A percentile compares a stretch with the other conserved stretches of the same genome.
Evolutionary conservation across 257 asterid genomes (phyloP).

Genomic region (Linaria vulgaris): DNA sequence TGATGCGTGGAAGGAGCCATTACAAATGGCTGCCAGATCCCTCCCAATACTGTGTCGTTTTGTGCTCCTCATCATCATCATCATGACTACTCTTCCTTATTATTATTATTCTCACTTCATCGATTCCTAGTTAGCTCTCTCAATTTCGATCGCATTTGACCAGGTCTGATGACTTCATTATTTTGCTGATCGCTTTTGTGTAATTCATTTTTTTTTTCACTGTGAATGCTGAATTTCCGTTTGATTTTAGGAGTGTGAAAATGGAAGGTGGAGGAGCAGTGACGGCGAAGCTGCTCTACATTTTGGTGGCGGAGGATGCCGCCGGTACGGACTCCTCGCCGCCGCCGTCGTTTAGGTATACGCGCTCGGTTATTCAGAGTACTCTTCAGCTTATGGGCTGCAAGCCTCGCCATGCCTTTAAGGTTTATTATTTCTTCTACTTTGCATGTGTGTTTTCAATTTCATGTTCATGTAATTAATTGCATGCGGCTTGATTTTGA

Average conservation of each 20-base stretch:
- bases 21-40: conserved; percentile 62
- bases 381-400: conserved; percentile 98
- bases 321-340: conserved; percentile 32
- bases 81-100: neutral
- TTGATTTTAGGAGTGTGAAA: conserved; percentile 20
- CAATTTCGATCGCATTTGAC: neutral
- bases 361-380: conserved; percentile 90
- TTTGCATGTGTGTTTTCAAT: conserved; percentile 23
- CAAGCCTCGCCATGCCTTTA: conserved; percentile 94
- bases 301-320: conserved; percentile 69
- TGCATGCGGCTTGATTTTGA: conserved; percentile 21
- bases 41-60: conserved; percentile 34
- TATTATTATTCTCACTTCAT: conserved; percentile 7
- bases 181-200: neutral
- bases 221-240: conserved; percentile 10
- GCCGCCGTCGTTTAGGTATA: conserved; percentile 68
- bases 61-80: conserved; percentile 19
- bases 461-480: conserved; percentile 17
- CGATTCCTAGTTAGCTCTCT: neutral
- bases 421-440: conserved; percentile 43
- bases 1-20: conserved; percentile 64
- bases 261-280: conserved; percentile 51
- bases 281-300: conserved; percentile 69
- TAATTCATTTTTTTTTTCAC: conserved; percentile 17
- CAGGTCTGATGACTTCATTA: conserved; percentile 23